Evolutionary conservation across 805 yeast genomes (phyloP).

Genomic region (Yarrowia phangngaensis): DNA sequence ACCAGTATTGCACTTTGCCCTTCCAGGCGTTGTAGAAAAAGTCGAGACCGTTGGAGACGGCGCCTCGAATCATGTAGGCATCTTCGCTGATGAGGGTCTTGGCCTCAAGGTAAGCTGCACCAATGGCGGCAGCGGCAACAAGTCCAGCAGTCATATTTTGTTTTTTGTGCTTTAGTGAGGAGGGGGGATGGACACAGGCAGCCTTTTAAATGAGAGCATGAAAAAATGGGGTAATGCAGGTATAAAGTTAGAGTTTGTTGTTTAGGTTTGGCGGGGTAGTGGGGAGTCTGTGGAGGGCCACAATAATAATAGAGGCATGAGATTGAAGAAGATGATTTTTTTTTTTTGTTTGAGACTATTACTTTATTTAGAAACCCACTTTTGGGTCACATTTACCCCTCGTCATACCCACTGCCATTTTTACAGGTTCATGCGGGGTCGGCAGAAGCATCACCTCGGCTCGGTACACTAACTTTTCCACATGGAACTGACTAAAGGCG

Average conservation of each 20-base stretch:
- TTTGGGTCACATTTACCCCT: too few relatives aligned
- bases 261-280: not conserved
- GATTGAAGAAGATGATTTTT: too few relatives aligned
- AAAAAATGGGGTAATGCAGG: constrained; percentile 24
- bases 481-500: too few relatives aligned
- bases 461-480: too few relatives aligned
- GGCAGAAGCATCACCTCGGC: too few relatives aligned
- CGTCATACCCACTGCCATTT: too few relatives aligned
- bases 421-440: too few relatives aligned
- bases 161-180: not conserved
- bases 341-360: too few relatives aligned
- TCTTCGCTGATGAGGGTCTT: constrained; percentile 52
- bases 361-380: too few relatives aligned
- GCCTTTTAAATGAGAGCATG: constrained; percentile 17
- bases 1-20: constrained; percentile 57
- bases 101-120: constrained; percentile 48
- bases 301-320: too few relatives aligned
- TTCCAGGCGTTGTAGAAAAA: constrained; percentile 44
- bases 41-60: constrained; percentile 43
- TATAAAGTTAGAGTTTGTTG: not conserved
- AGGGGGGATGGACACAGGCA: not conserved
- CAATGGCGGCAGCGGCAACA: constrained; percentile 31
- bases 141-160: constrained; percentile 22
- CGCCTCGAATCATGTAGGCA: constrained; percentile 47
- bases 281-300: too few relatives aligned